Base-by-base conservation (phyloP, 805 yeast species). In the Wickerhamomyces mucosus region DNA sequence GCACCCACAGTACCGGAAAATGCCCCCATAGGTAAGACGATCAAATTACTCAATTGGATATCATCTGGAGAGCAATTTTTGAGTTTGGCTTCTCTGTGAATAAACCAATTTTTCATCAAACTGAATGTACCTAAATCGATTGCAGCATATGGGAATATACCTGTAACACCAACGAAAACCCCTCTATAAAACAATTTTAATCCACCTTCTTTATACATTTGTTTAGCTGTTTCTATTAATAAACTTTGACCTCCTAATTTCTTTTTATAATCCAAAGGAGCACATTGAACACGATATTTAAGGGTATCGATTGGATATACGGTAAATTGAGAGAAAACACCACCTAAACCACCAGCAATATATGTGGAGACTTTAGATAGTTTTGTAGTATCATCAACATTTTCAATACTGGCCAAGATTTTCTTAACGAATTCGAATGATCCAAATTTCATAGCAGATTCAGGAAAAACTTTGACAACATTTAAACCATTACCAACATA, bases 141-240 rank as follows among this genome's bases (percentile, higher is more conserved):
- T 0, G 98, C 98, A 1, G 97, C 96, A 53, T 88, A 92, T 1
- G 98, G 98, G 61, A 92, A 92, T 43, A 92, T 89, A 29, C 98
- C 98, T 37, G 88, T 72, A 4, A 88, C 73, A n/a, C 98, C 98
- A 17, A 85, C 94, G 32, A 72, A 56, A 15, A 89, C 66, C 18
- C 98, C 98, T 41, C 97, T 61, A 53, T 92, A 92, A 48, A 86
- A 92, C 5, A 81, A 57, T 28, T 67, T 56, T 2, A 83, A 18
- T 0, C 97, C 97, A 25, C 95, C 95, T 39, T 78, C 83, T 35
- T 51, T 55, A 56, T 71, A 82, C 83, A 89, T 80, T 31, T 78
- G 74, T 40, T 64, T 72, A 2, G 94, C 86, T 0, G 96, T 86
- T 24, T 64, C 58, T 15, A 67, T 34, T 27, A 88, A 55, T 15